Evolutionary conservation across 148 eudicot genomes (phyloP).

Genomic region (Polygonum maritimum): DNA sequence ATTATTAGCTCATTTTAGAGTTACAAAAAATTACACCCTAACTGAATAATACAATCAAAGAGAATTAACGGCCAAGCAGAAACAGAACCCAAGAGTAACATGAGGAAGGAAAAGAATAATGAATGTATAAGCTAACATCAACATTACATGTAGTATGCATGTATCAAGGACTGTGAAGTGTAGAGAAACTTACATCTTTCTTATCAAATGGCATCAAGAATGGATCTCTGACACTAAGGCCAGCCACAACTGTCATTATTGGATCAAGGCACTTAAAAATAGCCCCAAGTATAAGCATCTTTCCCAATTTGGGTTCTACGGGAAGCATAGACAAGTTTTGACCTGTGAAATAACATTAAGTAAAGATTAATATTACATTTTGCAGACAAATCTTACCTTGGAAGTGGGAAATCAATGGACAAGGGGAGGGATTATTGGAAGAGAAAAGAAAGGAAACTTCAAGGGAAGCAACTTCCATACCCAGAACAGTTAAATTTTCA

Average conservation of each 20-base stretch:
- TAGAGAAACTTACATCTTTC: constrained; percentile 61
- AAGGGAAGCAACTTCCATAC: constrained; percentile 21
- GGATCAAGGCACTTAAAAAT: constrained; percentile 94
- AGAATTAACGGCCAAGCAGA: neutral
- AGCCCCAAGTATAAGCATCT: constrained; percentile 86
- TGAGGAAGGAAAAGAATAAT: constrained; percentile 2
- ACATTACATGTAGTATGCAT: neutral
- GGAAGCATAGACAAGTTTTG: constrained; percentile 81
- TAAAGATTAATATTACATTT: neutral
- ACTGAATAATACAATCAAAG: neutral
- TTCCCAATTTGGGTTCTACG: constrained; percentile 94
- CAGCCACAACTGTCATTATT: constrained; percentile 91
- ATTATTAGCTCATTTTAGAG: neutral
- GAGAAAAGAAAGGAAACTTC: neutral
- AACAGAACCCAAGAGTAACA: neutral
- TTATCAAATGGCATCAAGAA: constrained; percentile 87
- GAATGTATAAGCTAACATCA: neutral
- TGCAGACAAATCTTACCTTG: neutral
- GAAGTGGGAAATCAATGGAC: neutral
- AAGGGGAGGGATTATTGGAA: neutral
- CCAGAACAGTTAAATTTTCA: constrained; percentile 83
- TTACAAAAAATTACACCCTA: neutral
- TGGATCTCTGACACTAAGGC: constrained; percentile 89
- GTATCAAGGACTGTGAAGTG: neutral
- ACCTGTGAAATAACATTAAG: constrained; percentile 36